These are phyloP conservation scores for Nepenthes mirabilis DNA, from an alignment of 148 eudicot genomes.

Conservation along the genomic window DNA sequence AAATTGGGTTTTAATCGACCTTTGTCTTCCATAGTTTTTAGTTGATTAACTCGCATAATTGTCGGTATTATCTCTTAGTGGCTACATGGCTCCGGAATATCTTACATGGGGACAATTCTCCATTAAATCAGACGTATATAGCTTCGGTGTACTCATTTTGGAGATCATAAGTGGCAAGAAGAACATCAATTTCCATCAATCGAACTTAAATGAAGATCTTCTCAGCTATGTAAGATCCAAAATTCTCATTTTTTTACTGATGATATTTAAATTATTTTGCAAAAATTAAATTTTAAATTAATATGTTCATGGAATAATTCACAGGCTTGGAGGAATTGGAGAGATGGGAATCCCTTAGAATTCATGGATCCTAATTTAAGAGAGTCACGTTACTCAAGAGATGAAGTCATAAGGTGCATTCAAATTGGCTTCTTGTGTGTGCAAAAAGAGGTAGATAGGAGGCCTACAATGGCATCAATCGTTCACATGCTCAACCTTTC, in stretches of 20 bases:
- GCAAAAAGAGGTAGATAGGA: slow-evolving; percentile 3
- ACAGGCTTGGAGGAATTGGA: slow-evolving; percentile 27
- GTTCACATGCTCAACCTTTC: slow-evolving; percentile 4
- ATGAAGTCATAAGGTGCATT: background rate
- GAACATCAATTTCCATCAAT: slow-evolving; percentile 13
- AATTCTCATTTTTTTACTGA: background rate
- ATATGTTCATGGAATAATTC: too few species aligned
- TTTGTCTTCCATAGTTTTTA: too few species aligned
- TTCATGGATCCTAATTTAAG: slow-evolving; percentile 1
- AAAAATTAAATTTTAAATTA: too few species aligned
- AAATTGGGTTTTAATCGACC: too few species aligned
- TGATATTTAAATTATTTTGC: background rate
- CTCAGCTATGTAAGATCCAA: background rate
- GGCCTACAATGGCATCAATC: slow-evolving; percentile 14
- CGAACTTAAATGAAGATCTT: slow-evolving; percentile 8
- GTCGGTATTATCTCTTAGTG: slow-evolving; percentile 10
- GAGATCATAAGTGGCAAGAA: slow-evolving; percentile 27
- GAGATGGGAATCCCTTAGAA: slow-evolving; percentile 2
- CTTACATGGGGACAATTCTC: slow-evolving; percentile 15
- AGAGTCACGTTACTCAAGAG: slow-evolving; percentile 6
- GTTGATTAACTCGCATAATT: too few species aligned
- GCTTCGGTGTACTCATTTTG: slow-evolving; percentile 29
- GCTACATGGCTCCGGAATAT: slow-evolving; percentile 30
- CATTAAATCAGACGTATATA: slow-evolving; percentile 8
- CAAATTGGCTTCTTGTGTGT: slow-evolving; percentile 5